These are phyloP conservation scores for Euphorbia lathyris DNA, from an alignment of 345 rosid species.

Conservation along the genomic window DNA sequence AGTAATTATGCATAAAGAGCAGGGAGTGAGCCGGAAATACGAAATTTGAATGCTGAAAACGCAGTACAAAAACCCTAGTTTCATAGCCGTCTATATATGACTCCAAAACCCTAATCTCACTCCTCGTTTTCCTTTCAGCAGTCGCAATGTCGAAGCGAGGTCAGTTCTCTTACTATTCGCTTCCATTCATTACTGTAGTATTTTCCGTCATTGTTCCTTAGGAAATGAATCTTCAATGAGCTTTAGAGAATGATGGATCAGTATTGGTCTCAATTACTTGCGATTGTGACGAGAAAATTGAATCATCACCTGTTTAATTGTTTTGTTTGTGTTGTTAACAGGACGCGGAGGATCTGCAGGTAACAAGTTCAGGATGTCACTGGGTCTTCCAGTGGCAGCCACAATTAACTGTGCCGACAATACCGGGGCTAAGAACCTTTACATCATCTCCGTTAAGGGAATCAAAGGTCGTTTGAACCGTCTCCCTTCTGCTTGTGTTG, in stretches of 20 bases:
- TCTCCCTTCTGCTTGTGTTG: conserved; percentile 87
- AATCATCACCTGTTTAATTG: neutral
- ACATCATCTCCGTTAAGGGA: conserved; percentile 90
- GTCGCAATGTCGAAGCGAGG: conserved; percentile 94
- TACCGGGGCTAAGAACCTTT: conserved; percentile 94
- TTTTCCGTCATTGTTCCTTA: neutral
- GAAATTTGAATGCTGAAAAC: neutral
- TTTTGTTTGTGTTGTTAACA: conserved; percentile 11
- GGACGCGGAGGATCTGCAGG: conserved; percentile 97
- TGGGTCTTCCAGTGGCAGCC: conserved; percentile 98
- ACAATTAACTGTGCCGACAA: conserved; percentile 97
- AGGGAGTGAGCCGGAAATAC: conserved; percentile 3
- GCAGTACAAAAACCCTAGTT: conserved; percentile 23
- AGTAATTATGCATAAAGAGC: neutral
- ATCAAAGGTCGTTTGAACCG: conserved; percentile 91
- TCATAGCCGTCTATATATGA: conserved; percentile 10
- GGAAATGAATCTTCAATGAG: neutral
- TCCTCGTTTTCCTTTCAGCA: conserved; percentile 22
- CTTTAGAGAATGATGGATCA: neutral
- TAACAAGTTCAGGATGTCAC: conserved; percentile 95
- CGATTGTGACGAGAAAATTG: neutral
- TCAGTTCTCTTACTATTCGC: conserved; percentile 5
- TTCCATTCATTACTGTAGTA: neutral
- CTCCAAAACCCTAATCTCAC: conserved; percentile 17
- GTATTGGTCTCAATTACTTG: neutral